phyloP scores from a whole-genome alignment of 2,329 filamentous ascomycete species.

The Curvularia sp. region DNA sequence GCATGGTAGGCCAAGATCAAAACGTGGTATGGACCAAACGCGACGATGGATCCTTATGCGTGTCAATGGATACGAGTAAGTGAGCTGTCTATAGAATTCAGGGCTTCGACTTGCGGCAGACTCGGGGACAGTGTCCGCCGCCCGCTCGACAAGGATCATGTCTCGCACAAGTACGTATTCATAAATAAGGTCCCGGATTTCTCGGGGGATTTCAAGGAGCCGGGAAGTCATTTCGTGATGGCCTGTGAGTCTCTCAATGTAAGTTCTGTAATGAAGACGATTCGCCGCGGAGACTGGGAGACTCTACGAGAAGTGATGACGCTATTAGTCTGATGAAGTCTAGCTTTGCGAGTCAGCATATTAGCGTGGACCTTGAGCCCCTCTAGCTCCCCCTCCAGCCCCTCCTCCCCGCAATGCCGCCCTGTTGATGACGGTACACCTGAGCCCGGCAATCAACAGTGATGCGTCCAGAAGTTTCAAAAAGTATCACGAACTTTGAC shows the following conservation, averaged over 20 bases:
- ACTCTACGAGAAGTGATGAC: constrained; percentile 3
- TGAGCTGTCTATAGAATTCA: constrained; percentile 13
- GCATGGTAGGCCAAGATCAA: constrained; percentile 25
- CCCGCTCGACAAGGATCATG: constrained; percentile 27
- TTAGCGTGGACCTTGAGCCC: not conserved
- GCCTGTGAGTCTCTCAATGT: not conserved
- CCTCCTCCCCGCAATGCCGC: not conserved
- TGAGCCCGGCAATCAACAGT: not conserved
- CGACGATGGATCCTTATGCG: constrained; percentile 17
- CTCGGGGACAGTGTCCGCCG: constrained; percentile 11
- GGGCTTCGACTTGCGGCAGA: constrained; percentile 9
- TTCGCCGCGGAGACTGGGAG: constrained; percentile 1
- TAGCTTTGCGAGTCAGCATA: not conserved
- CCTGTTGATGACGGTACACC: not conserved
- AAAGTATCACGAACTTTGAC: not conserved
- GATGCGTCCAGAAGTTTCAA: not conserved
- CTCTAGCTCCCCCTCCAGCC: not conserved
- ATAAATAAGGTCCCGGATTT: constrained; percentile 34
- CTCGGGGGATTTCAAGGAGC: constrained; percentile 27
- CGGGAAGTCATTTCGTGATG: constrained; percentile 15
- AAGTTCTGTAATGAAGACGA: not conserved
- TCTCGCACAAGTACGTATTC: constrained; percentile 27
- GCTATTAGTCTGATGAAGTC: constrained; percentile 2
- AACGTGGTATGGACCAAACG: constrained; percentile 27
- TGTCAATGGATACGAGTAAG: constrained; percentile 19